Percentiles rank a stretch among this genome's conserved stretches.
Evolutionary conservation across 805 yeast species (phyloP).

Genomic region (Starmerella riodocensis): DNA sequence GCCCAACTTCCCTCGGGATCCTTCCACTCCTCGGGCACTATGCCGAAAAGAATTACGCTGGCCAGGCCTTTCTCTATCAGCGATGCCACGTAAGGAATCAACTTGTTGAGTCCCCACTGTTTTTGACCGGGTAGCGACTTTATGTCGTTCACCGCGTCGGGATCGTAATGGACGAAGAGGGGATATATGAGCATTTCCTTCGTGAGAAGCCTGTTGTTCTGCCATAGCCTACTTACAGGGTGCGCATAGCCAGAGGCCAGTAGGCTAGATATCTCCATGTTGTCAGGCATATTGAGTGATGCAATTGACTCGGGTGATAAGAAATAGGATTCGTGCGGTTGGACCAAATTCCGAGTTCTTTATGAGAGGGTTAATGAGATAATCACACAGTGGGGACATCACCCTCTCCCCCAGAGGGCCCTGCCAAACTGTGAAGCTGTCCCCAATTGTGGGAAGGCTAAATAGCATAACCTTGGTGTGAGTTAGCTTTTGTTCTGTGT

Average conservation of each 20-base stretch:
- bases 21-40: conserved; percentile 57
- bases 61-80: conserved; percentile 70
- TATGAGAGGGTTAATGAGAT: too few species aligned
- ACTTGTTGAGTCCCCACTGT: conserved; percentile 69
- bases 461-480: too few species aligned
- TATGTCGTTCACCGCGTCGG: conserved; percentile 65
- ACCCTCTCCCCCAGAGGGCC: too few species aligned
- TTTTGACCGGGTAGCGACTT: conserved; percentile 77
- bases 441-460: too few species aligned
- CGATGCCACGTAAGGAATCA: conserved; percentile 54
- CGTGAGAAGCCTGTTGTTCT: conserved; percentile 64
- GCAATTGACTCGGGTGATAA: too few species aligned
- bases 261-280: conserved; percentile 46
- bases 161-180: conserved; percentile 64
- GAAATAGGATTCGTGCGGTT: too few species aligned
- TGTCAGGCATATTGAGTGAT: conserved; percentile 19
- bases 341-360: too few species aligned
- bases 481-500: too few species aligned
- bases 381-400: too few species aligned
- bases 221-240: conserved; percentile 84
- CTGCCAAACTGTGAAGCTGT: too few species aligned
- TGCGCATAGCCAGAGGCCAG: conserved; percentile 92
- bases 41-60: conserved; percentile 86
- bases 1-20: conserved; percentile 80
- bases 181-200: conserved; percentile 91